Conservation (phyloP, 108 stramenopile genomes). For the Seminavis robusta region DNA sequence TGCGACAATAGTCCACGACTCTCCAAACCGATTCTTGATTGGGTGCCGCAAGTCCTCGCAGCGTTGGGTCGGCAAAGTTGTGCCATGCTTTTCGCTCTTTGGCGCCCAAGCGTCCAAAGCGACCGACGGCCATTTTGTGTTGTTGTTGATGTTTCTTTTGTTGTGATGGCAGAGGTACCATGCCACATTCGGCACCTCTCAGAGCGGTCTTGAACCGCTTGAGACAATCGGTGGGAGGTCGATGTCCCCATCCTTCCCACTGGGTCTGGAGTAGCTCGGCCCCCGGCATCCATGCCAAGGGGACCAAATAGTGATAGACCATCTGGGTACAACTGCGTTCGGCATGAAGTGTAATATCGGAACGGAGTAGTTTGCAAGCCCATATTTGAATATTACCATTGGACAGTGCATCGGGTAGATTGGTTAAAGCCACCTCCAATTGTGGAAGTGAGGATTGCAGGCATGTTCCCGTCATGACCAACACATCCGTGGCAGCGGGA, state of each 20-base stretch:
- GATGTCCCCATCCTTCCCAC: conserved; percentile 11
- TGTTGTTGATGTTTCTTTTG: neutral
- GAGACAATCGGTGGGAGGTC: conserved; percentile 21
- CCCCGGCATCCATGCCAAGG: conserved; percentile 52
- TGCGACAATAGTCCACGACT: conserved; percentile 52
- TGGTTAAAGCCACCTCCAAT: neutral
- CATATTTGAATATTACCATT: neutral
- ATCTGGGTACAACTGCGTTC: conserved; percentile 68
- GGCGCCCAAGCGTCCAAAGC: conserved; percentile 59
- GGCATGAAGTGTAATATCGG: conserved; percentile 45
- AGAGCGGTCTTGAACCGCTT: conserved; percentile 16
- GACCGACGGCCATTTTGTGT: conserved; percentile 37
- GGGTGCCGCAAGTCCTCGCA: conserved; percentile 55
- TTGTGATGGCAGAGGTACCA: neutral
- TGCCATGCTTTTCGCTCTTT: conserved; percentile 63
- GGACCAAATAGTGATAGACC: conserved; percentile 65
- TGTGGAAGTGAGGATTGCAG: neutral
- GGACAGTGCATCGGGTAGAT: neutral
- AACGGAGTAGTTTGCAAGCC: neutral
- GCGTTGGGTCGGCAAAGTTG: conserved; percentile 59
- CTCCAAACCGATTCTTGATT: conserved; percentile 71
- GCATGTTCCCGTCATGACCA: conserved; percentile 3
- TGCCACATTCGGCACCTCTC: conserved; percentile 22
- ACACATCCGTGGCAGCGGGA: conserved; percentile 27
- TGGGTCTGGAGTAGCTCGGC: conserved; percentile 23